Base-by-base conservation (phyloP, 2,329 filamentous ascomycete species). In the Ophiocordyceps camponoti-floridani region DNA sequence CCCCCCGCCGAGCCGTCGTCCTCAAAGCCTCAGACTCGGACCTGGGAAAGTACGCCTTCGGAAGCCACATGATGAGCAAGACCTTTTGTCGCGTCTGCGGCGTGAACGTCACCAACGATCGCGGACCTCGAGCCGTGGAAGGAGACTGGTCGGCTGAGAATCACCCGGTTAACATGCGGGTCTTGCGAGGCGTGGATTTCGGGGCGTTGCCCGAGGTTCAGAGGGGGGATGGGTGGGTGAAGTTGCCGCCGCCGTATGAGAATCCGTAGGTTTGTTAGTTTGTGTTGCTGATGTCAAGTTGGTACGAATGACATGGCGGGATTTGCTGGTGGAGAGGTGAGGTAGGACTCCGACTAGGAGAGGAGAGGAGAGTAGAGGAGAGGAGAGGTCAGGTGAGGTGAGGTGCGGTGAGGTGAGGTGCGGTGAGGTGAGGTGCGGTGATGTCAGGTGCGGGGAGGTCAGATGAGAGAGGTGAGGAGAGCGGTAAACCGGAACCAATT, bases 71-170 rank as follows among this genome's bases (percentile, higher is more conserved):
- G 4, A 50, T 58, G 40, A 48, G 46, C 47, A 72, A 71, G 59
- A 53, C 53, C 1, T 73, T 73, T 48, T 74, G 70, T 59, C 63
- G 61, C 50, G 61, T 45, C 11, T 74, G 70, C 50, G 69, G 68
- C 46, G 61, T 71, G 18, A 51, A 55, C n/a, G 19, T 73, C 38
- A 57, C 54, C 41, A 66, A 65, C 47, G 46, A 54, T 10, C 26
- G 44, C 3, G 23, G 26, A 13, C 41, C n/a, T 8, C 13, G 50
- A 26, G 40, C 30, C 2, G 55, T 50, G 38, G 38, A 23, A 2
- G 52, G 54, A 40, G 49, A 47, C 0, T 40, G 41, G 9, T 43
- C 43, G 3, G 46, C 49, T 31, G 11, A 27, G 10, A 31, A 41
- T 7, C 52, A 53, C 27, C 58, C 62, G 0, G 53, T 69, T 16